Conservation (phyloP, 2,329 filamentous ascomycete species). For the Thelonectria blattea region DNA sequence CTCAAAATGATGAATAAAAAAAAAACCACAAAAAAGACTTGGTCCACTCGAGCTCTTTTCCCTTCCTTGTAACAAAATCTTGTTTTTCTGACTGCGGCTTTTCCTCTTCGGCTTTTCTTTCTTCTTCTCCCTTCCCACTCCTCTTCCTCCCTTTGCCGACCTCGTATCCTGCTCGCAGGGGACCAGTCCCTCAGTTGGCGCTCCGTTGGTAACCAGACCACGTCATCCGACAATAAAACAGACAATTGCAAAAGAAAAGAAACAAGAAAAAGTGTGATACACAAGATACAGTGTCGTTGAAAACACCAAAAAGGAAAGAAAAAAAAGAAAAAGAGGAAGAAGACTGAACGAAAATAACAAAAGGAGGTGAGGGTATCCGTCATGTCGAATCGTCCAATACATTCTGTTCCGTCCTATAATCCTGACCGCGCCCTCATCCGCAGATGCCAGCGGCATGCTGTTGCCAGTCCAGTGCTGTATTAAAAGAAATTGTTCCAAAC, state of each 20-base stretch:
- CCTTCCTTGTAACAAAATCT: slow-evolving; percentile 25
- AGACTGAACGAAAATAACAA: slow-evolving; percentile 31
- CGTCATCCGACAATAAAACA: slow-evolving; percentile 20
- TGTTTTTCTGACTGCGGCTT: slow-evolving; percentile 27
- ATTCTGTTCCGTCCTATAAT: slow-evolving; percentile 49
- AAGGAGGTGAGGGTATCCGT: slow-evolving; percentile 49
- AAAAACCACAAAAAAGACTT: slow-evolving; percentile 29
- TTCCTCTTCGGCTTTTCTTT: slow-evolving; percentile 25
- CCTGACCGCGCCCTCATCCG: slow-evolving; percentile 34
- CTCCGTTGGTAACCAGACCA: slow-evolving; percentile 38
- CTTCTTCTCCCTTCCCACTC: slow-evolving; percentile 3
- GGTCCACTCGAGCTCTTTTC: slow-evolving; percentile 20
- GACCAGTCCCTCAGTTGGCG: slow-evolving; percentile 16
- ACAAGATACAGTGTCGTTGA: slow-evolving; percentile 19
- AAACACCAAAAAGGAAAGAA: slow-evolving; percentile 18
- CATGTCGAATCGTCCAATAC: slow-evolving; percentile 52
- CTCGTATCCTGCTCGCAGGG: slow-evolving; percentile 14
- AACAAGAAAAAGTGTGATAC: slow-evolving; percentile 11
- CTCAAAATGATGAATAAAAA: slow-evolving; percentile 19
- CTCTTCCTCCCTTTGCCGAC: slow-evolving; percentile 20
- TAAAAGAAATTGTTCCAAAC: slow-evolving; percentile 35
- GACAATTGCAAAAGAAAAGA: slow-evolving; percentile 24
- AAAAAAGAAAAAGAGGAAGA: slow-evolving; percentile 24
- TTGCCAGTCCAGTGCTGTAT: slow-evolving; percentile 50
- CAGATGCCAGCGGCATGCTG: slow-evolving; percentile 40